Evolutionary conservation across 1,139 yeast species (phyloP), one percentile per base, ranked within the genome.

Genomic region (Scheffersomyces parashehatae): DNA sequence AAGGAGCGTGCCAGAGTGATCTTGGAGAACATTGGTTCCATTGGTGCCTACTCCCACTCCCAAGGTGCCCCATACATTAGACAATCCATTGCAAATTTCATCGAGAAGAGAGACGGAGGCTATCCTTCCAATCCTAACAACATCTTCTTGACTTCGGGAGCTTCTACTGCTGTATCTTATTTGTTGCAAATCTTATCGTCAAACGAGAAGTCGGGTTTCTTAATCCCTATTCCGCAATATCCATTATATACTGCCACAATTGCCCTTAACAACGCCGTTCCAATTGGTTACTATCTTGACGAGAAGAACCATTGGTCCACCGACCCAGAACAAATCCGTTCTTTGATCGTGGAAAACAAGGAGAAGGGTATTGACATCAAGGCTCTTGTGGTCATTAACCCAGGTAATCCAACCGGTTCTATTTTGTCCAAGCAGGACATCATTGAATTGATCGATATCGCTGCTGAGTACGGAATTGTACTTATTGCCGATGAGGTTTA

Each of bases 401-500:
- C 99, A 4, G 98, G 99, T 45, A 95, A 93, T 67, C 99, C 99
- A 48, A 93, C 99, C 0, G 99, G 99, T 32, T 80, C 96, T 4
- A 82, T 90, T 41, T 75, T 93, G 46, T 64, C 79, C 4, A 75
- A 74, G 42, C 77, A 78, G 8, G 83, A 85, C 52, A 89, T 93
- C 55, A 79, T 73, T 36, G 85, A 82, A 37, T 78, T 95, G 47
- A 73, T 93, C 44, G 76, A 78, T 38, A 77, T 91, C 46, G 95
- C 97, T 36, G 95, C 96, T 26, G 83, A 85, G 59, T 70, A 88
- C 58, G 91, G 96, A 37, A 65, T 93, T 20, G 93, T 89, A 3
- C 76, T 95, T 39, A 86, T 93, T 55, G 97, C 99, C n/a, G 99
- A 95, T 70, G 99, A 93, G 68, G 99, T 93, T 29, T 93, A 93